Percentiles rank a stretch among this genome's conserved stretches.
Conservation (phyloP, 805 yeast species). For the Metschnikowia bowlesiae region DNA sequence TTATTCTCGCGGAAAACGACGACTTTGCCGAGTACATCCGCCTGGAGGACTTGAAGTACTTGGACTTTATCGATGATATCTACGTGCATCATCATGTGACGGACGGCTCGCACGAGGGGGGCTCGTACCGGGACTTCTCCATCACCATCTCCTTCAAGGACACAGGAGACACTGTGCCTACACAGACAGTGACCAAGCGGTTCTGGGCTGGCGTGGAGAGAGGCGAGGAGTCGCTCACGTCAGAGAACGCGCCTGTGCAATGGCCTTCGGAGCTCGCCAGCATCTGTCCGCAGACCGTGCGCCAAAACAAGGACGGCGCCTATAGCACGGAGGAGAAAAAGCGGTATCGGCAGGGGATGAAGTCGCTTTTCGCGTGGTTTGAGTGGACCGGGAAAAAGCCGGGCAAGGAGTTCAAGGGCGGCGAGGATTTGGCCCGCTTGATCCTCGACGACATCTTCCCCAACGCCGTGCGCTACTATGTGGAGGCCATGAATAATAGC, state of each 20-base stretch:
- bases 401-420: constrained; percentile 72
- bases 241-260: constrained; percentile 49
- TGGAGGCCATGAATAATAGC: constrained; percentile 62
- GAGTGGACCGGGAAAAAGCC: constrained; percentile 77
- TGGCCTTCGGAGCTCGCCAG: constrained; percentile 68
- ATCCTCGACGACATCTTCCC: constrained; percentile 80
- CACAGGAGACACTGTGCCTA: constrained; percentile 38
- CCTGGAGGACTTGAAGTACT: constrained; percentile 69
- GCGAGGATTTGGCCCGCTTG: constrained; percentile 70
- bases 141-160: constrained; percentile 53
- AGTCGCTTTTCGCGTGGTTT: constrained; percentile 84
- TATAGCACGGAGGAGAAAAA: constrained; percentile 52
- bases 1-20: constrained; percentile 76
- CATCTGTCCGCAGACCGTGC: constrained; percentile 52
- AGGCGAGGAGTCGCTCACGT: constrained; percentile 52
- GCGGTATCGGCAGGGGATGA: constrained; percentile 66
- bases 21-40: constrained; percentile 79
- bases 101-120: constrained; percentile 21
- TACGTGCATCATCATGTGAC: constrained; percentile 51
- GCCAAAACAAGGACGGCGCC: constrained; percentile 27
- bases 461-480: constrained; percentile 76
- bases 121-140: constrained; percentile 51
- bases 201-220: constrained; percentile 48
- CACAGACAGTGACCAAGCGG: constrained; percentile 56
- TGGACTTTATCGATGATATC: constrained; percentile 64